phyloP scores from a whole-genome alignment of 352 stramenopile genomes.

The Plasmopara viticola region DNA sequence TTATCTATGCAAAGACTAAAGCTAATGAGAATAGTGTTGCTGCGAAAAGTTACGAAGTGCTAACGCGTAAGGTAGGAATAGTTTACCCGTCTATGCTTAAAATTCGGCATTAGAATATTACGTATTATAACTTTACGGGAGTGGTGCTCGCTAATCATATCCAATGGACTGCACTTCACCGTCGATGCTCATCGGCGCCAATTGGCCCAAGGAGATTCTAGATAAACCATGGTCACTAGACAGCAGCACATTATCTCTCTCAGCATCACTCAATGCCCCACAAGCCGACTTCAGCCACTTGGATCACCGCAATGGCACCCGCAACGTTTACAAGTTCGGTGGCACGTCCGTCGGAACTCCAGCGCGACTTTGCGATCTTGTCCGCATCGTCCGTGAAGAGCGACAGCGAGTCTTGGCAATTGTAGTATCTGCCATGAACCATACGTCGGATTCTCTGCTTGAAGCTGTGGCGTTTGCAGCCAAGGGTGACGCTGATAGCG shows the following conservation, averaged over 20 bases:
- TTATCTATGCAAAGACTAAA: too few species aligned
- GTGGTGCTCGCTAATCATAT: not conserved
- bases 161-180: constrained; percentile 68
- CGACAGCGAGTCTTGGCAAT: constrained; percentile 51
- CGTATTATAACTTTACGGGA: too few species aligned
- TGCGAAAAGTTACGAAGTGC: too few species aligned
- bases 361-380: constrained; percentile 48
- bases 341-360: constrained; percentile 72
- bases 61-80: too few species aligned
- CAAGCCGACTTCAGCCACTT: constrained; percentile 21
- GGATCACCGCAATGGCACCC: constrained; percentile 45
- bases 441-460: constrained; percentile 72
- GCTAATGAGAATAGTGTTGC: too few species aligned
- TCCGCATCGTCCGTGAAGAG: constrained; percentile 58
- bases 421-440: constrained; percentile 73
- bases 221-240: constrained; percentile 31
- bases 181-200: constrained; percentile 59
- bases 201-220: constrained; percentile 34
- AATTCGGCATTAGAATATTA: too few species aligned
- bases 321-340: constrained; percentile 85
- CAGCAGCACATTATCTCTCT: constrained; percentile 5
- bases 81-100: too few species aligned
- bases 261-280: not conserved
- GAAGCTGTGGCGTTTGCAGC: constrained; percentile 55
- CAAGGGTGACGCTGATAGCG: constrained; percentile 39